These are phyloP conservation scores for Lentinula guzmanii DNA, from an alignment of 768 basidiomycete genomes.

Conservation along the genomic window DNA sequence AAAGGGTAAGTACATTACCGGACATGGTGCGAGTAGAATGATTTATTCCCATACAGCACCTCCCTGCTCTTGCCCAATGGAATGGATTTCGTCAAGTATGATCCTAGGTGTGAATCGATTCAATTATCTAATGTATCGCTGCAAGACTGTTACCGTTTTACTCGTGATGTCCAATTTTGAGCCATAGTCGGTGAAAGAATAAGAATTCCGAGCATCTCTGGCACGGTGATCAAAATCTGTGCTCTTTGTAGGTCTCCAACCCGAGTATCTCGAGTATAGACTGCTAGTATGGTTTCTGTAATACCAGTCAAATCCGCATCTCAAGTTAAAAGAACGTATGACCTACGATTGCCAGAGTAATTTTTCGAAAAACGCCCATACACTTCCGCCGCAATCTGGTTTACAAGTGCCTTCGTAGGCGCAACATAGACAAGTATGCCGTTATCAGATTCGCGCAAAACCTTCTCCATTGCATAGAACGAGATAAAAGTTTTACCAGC, in stretches of 20 bases:
- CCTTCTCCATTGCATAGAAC: slow-evolving; percentile 71
- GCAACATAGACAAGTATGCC: slow-evolving; percentile 70
- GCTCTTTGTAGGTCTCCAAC: slow-evolving; percentile 59
- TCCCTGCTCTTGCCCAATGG: slow-evolving; percentile 64
- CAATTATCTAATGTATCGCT: background rate
- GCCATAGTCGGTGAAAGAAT: slow-evolving; percentile 64
- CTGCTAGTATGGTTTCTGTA: slow-evolving; percentile 55
- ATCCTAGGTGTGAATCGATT: slow-evolving; percentile 34
- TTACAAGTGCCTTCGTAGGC: slow-evolving; percentile 70
- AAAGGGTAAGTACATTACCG: slow-evolving; percentile 46
- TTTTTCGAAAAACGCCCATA: slow-evolving; percentile 62
- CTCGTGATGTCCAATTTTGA: slow-evolving; percentile 51
- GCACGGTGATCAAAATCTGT: slow-evolving; percentile 72
- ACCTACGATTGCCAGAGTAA: slow-evolving; percentile 14
- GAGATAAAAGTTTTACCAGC: slow-evolving; percentile 77
- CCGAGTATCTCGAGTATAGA: slow-evolving; percentile 61
- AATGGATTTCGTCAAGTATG: slow-evolving; percentile 63
- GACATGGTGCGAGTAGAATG: slow-evolving; percentile 63
- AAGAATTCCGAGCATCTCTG: slow-evolving; percentile 65
- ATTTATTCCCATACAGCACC: slow-evolving; percentile 74
- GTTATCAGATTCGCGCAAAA: slow-evolving; percentile 56
- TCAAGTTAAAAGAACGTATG: slow-evolving; percentile 24
- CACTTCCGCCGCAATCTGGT: slow-evolving; percentile 69
- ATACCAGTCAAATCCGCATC: background rate
- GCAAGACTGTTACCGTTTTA: slow-evolving; percentile 41